Evolutionary conservation across 2,329 filamentous ascomycete species (phyloP).

Genomic region (Cordyceps cateniannulata): DNA sequence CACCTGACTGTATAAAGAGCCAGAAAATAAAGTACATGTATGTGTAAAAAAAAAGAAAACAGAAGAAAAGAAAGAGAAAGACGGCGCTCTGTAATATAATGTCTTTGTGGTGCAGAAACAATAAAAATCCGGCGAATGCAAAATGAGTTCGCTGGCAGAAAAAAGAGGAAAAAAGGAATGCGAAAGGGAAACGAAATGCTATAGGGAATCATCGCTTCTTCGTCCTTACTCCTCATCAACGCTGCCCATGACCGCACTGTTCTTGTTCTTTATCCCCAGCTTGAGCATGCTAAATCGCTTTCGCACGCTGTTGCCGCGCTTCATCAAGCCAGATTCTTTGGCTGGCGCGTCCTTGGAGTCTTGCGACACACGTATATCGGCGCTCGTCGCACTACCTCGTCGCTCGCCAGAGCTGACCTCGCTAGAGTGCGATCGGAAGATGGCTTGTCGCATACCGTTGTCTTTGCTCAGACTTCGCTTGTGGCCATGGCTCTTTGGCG

Average conservation of each 20-base stretch:
- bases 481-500: conserved; percentile 19
- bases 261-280: conserved; percentile 62
- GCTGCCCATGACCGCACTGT: conserved; percentile 44
- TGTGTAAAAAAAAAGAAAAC: conserved; percentile 9
- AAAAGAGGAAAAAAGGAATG: not conserved
- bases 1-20: conserved; percentile 24
- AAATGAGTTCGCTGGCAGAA: not conserved
- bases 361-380: conserved; percentile 13
- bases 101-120: not conserved
- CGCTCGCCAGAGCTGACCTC: conserved; percentile 10
- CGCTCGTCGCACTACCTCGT: conserved; percentile 22
- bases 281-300: conserved; percentile 75
- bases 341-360: conserved; percentile 21
- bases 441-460: conserved; percentile 26
- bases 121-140: not conserved
- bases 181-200: not conserved
- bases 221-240: conserved; percentile 48
- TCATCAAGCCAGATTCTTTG: conserved; percentile 33
- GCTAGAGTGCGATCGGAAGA: conserved; percentile 36
- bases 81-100: not conserved
- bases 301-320: conserved; percentile 57
- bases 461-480: conserved; percentile 26
- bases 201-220: not conserved
- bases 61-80: not conserved
- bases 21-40: conserved; percentile 12